A percentile compares a stretch with the other conserved stretches of the same genome.
phyloP scores from a whole-genome alignment of 371 early-diverging fungal species.

The Mucor lusitanicus region DNA sequence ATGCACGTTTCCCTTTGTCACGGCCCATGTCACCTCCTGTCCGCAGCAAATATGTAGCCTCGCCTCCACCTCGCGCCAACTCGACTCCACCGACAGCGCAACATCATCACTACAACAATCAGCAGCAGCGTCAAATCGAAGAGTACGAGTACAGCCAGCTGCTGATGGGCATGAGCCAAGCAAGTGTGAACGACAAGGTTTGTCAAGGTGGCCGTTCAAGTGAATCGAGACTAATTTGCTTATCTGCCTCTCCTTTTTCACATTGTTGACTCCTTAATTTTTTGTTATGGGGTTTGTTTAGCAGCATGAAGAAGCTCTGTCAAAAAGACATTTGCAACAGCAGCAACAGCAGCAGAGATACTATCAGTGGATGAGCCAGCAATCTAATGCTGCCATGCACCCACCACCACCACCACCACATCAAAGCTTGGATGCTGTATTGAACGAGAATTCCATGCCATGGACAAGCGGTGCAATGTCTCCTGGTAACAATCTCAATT shows the following conservation, averaged over 20 bases:
- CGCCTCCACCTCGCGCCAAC: conserved; percentile 45
- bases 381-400: not conserved
- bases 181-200: conserved; percentile 22
- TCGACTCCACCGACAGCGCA: conserved; percentile 44
- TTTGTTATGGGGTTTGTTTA: not conserved
- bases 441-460: conserved; percentile 23
- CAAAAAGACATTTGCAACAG: conserved; percentile 16
- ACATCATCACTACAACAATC: conserved; percentile 8
- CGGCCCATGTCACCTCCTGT: conserved; percentile 36
- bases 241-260: not conserved
- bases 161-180: conserved; percentile 14
- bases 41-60: conserved; percentile 32
- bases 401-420: conserved; percentile 3
- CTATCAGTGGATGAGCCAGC: conserved; percentile 30
- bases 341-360: conserved; percentile 31
- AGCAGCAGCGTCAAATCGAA: conserved; percentile 17
- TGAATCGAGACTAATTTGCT: not conserved
- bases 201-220: not conserved
- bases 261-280: not conserved
- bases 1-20: conserved; percentile 22
- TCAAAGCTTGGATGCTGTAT: conserved; percentile 36
- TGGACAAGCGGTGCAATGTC: conserved; percentile 26
- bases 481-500: conserved; percentile 2
- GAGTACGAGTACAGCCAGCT: conserved; percentile 31
- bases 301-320: conserved; percentile 5